Evolutionary conservation across 257 asterid species (phyloP), one percentile per base, ranked within the genome.

Genomic region (Osmanthus fragrans): DNA sequence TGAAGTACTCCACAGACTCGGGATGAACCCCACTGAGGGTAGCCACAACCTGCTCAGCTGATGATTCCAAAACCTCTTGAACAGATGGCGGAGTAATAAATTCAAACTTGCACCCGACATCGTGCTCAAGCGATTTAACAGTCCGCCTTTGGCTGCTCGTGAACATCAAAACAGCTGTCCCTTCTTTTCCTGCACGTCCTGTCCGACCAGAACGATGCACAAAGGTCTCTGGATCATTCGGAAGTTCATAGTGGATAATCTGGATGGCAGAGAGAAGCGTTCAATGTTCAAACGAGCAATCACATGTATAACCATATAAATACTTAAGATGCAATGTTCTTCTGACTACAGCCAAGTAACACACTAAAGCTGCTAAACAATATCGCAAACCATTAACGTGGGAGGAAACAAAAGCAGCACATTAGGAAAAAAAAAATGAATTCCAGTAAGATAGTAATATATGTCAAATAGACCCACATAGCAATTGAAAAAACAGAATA

Each of bases 191-290:
- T 8, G 98, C 97, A 81, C 99, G 97, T 25, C 99, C 99, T 18
- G 99, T 96, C 72, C 97, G 93, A 58, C 99, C 98, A 73, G 99
- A 96, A 36, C 98, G 96, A 73, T 96, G 99, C 86, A 96, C 99
- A 76, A 96, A 96, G 40, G 98, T 90, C 82, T 96, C 98, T 1
- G 98, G 96, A 77, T 93, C 99, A 72, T 93, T 96, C 65, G 99
- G 98, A 76, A 93, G 94, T 84, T 96, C 99, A 65, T 96, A 93
- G 85, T 96, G 99, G 82, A 96, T 93, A 74, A 96, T 37, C 99
- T 95, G 84, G 71, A 58, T 71, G 54, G 47, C 32, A 56, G 36
- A 70, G 77, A 70, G 27, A 69, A 25, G 19, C 27, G 64, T 12
- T 42, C 21, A 25, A 58, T 49, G 27, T n/a, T 34, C 36, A 63